Evolutionary conservation across 2,329 filamentous ascomycete genomes (phyloP), one percentile per base, ranked within the genome.

Genomic region (Microascus cirrosus): DNA sequence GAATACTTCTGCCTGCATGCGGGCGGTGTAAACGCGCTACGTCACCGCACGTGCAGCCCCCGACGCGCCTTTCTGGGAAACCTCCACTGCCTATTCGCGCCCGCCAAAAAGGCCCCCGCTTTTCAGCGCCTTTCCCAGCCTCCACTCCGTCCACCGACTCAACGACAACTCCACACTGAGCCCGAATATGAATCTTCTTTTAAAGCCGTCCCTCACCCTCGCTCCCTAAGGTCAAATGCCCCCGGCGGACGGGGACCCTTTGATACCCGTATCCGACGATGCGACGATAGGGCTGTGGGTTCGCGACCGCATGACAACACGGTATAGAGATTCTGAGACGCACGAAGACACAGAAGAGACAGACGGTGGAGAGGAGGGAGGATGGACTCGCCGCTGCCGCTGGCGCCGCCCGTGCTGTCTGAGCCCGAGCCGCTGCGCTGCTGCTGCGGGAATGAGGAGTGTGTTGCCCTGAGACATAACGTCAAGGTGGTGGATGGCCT

Each of bases 401-500:
- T 50, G 45, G 20, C 45, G 20, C n/a, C 45, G 20, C 20, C 11
- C 45, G 22, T 50, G n/a, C 39, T 51, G 22, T 32, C 51, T 50
- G 62, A 67, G 55, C 60, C 53, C 58, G 67, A 56, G 66, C 72
- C 51, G 63, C 73, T 84, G 62, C 75, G 73, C 55, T 97, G 94
- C 78, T 99, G 93, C 74, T 99, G 93, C 74, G 92, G 91, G 59
- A 85, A 84, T 63, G 69, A 77, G 61, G 85, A 90, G 66, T 97
- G 93, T 72, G 81, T 85, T 64, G 90, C 88, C 69, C 79, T 96
- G 61, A 84, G 83, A 70, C 86, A 92, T 73, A 96, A 93, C 73
- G 86, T 85, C 70, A 79, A 81, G 53, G 79, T 90, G 61, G 78
- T 97, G 53, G 85, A 90, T 64, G 86, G 83, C 61, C 80, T 97